Evolutionary conservation across 495 filamentous ascomycete genomes (phyloP), one percentile per base, ranked within the genome.

Genomic region (Annulohypoxylon bovei): DNA sequence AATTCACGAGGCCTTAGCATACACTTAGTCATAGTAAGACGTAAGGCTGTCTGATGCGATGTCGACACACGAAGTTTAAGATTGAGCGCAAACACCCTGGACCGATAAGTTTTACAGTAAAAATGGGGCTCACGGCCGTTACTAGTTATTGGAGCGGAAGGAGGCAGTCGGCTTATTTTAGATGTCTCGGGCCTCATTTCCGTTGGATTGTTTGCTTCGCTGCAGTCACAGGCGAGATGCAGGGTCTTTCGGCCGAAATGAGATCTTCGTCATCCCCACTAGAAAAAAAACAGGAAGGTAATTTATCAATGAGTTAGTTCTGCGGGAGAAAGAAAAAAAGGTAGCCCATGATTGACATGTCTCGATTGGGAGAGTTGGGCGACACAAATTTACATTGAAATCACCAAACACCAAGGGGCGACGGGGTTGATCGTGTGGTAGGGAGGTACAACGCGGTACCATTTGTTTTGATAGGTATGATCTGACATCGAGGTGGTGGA

Each of bases 211-310:
- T 62, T 69, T 70, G 55, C 58, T 71, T 35, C 11, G n/a, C 46
- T 56, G 60, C 30, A 55, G 49, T 57, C 56, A 62, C 50, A 68
- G 70, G 65, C 65, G 70, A 68, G 65, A 50, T 68, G 70, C 70
- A 72, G 55, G 60, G 65, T 22, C 53, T 52, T 65, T 65, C 70
- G 65, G 70, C 62, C 60, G 70, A 73, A 66, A 49, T 37, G 28
- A 65, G 46, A 37, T 68, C 9, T 23, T 50, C 30, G 14, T n/a
- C 32, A 18, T 54, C 22, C 18, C 35, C 16, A 40, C 32, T 33
- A 25, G 33, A 35, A 67, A 52, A 67, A 52, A 49, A 39, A 53
- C 16, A 42, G 25, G 20, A 18, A 44, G 12, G 54, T 47, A 20
- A 65, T 8, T 55, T 37, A 42, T 60, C 39, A 32, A 65, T 61